These are phyloP conservation scores for Sphaerulina musiva DNA, from an alignment of 2,329 filamentous ascomycete genomes.

Conservation along the genomic window DNA sequence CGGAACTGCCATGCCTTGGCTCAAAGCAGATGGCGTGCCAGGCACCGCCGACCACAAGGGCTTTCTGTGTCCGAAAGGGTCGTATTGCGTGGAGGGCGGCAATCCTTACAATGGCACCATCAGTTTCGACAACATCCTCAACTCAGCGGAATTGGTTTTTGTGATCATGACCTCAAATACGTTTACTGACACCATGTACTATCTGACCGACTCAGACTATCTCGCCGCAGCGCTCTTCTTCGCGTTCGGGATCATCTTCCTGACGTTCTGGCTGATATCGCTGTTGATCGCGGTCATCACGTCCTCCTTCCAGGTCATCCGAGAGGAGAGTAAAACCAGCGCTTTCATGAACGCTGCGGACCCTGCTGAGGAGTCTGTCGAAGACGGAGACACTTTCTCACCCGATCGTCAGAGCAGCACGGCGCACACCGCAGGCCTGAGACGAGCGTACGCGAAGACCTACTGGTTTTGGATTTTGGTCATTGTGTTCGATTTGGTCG, in stretches of 20 bases:
- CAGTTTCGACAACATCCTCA: conserved; percentile 89
- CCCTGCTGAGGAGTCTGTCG: conserved; percentile 23
- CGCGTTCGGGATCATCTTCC: conserved; percentile 68
- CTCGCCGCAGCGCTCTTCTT: conserved; percentile 75
- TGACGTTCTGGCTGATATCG: conserved; percentile 95
- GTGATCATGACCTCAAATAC: conserved; percentile 98
- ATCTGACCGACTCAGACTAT: conserved; percentile 86
- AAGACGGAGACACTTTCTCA: background rate
- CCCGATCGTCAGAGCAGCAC: conserved; percentile 22
- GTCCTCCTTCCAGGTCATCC: conserved; percentile 94
- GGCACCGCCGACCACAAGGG: conserved; percentile 63
- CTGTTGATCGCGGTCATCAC: conserved; percentile 94
- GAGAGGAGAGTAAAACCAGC: conserved; percentile 89
- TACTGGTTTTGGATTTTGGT: conserved; percentile 70
- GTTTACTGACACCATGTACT: conserved; percentile 90
- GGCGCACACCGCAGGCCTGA: conserved; percentile 46
- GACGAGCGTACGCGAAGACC: conserved; percentile 67
- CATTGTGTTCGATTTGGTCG: conserved; percentile 73
- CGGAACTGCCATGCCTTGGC: conserved; percentile 59
- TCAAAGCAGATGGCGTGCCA: conserved; percentile 49
- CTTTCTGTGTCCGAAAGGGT: conserved; percentile 77
- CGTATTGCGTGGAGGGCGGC: conserved; percentile 68
- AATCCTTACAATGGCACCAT: conserved; percentile 82
- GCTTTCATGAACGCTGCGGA: conserved; percentile 76
- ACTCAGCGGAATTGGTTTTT: conserved; percentile 90